Evolutionary conservation across 1,284 basidiomycete genomes (phyloP).

Genomic region (Fistulina hepatica): DNA sequence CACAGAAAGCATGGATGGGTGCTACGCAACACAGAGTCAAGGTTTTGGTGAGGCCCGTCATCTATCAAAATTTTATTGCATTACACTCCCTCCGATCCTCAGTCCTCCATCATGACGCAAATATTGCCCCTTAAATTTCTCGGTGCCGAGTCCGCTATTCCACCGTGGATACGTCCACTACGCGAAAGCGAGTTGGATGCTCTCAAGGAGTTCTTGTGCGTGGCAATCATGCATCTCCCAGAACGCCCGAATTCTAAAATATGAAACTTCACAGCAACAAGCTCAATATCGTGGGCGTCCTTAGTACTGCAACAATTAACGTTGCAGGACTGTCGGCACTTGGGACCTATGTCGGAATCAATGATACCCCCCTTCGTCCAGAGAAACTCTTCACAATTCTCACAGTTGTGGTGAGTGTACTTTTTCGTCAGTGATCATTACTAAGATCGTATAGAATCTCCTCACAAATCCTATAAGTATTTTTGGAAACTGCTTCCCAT

Average conservation of each 20-base stretch:
- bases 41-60: constrained; percentile 13
- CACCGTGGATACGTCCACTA: constrained; percentile 8
- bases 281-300: constrained; percentile 11
- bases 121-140: constrained; percentile 10
- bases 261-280: constrained; percentile 6
- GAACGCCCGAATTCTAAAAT: neutral
- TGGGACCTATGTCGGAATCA: constrained; percentile 15
- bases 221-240: neutral
- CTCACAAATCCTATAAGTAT: constrained; percentile 11
- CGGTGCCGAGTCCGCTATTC: constrained; percentile 5
- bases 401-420: constrained; percentile 7
- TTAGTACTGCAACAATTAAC: constrained; percentile 12
- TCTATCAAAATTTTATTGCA: constrained; percentile 7
- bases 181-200: constrained; percentile 6
- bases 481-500: constrained; percentile 17
- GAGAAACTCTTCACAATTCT: constrained; percentile 13
- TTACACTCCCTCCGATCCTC: neutral
- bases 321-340: constrained; percentile 13
- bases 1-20: constrained; percentile 17
- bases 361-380: constrained; percentile 5
- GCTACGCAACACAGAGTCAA: constrained; percentile 19
- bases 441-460: too few relatives aligned
- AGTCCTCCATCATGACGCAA: constrained; percentile 12
- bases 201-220: constrained; percentile 6
- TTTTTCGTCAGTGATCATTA: too few relatives aligned